Percentiles rank a stretch among this genome's conserved stretches.
phyloP scores from a whole-genome alignment of 2,329 filamentous ascomycete species.

The Trichoderma afroharzianum region DNA sequence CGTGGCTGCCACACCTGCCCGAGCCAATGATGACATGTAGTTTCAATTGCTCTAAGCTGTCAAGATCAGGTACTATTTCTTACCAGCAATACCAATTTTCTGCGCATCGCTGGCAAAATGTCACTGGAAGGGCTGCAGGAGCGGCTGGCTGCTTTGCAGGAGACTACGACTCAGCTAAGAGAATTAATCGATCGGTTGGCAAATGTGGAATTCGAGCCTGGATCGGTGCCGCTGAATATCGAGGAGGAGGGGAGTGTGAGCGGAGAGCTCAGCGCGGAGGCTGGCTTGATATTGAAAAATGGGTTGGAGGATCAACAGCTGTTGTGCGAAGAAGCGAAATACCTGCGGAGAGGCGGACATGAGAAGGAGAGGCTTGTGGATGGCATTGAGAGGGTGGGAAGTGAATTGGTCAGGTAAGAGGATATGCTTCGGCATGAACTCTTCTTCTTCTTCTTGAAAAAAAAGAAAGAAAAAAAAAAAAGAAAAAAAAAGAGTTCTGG shows the following conservation, averaged over 20 bases:
- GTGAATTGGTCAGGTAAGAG: conserved; percentile 66
- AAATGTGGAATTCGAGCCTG: conserved; percentile 56
- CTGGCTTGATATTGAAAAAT: conserved; percentile 71
- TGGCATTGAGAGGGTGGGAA: conserved; percentile 60
- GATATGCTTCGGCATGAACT: background rate
- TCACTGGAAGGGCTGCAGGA: conserved; percentile 60
- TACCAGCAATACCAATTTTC: background rate
- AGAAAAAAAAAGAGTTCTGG: too few relatives aligned
- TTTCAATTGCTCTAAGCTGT: background rate
- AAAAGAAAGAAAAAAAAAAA: too few relatives aligned
- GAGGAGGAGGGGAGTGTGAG: conserved; percentile 53
- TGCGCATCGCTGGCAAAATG: conserved; percentile 34
- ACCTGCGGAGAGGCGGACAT: conserved; percentile 53
- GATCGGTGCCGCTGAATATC: conserved; percentile 49
- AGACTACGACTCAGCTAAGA: conserved; percentile 54
- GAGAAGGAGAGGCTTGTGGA: conserved; percentile 65
- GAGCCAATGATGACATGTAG: conserved; percentile 13
- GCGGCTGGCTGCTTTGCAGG: conserved; percentile 58
- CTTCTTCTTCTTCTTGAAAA: background rate
- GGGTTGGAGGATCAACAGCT: conserved; percentile 82
- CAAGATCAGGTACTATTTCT: background rate
- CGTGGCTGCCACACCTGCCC: background rate
- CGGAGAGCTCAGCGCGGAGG: conserved; percentile 74
- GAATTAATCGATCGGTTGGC: conserved; percentile 59
- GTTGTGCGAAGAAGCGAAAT: conserved; percentile 72